These are phyloP conservation scores for Cytospora piceicola DNA, from an alignment of 2,329 filamentous ascomycete genomes.

Conservation along the genomic window DNA sequence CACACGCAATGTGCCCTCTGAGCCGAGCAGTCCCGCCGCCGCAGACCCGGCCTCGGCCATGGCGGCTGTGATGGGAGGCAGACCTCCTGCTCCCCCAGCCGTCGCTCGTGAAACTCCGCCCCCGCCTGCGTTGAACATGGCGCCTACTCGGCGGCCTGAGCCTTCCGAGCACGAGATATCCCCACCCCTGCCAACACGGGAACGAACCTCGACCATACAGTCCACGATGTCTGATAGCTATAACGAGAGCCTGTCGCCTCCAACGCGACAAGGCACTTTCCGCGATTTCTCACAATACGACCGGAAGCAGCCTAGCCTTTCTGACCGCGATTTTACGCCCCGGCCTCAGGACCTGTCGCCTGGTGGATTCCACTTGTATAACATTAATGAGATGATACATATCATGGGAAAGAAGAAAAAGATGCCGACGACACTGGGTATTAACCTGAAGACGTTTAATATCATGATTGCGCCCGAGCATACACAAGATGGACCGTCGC, in stretches of 20 bases:
- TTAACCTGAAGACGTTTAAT: constrained; percentile 84
- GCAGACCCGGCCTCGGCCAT: constrained; percentile 58
- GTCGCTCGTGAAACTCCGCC: constrained; percentile 45
- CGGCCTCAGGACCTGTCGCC: constrained; percentile 56
- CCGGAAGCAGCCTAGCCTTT: constrained; percentile 35
- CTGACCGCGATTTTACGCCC: constrained; percentile 36
- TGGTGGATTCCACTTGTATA: constrained; percentile 90
- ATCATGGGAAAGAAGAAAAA: constrained; percentile 97
- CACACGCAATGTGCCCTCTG: constrained; percentile 38
- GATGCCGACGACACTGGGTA: constrained; percentile 95
- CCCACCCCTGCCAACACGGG: constrained; percentile 66
- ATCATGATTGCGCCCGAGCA: constrained; percentile 92
- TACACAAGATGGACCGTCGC: constrained; percentile 77
- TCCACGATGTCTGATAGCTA: constrained; percentile 35
- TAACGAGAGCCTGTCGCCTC: constrained; percentile 36
- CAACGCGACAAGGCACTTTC: constrained; percentile 41
- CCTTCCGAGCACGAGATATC: constrained; percentile 69
- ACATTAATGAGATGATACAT: constrained; percentile 97
- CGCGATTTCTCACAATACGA: constrained; percentile 34
- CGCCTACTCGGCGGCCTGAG: constrained; percentile 43
- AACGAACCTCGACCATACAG: constrained; percentile 56
- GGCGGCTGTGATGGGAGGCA: constrained; percentile 59
- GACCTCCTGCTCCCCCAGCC: constrained; percentile 50
- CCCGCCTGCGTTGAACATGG: constrained; percentile 56
- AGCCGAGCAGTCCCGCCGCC: constrained; percentile 41